Conservation (phyloP, 441 rosid species). For the Adansonia grandidieri region DNA sequence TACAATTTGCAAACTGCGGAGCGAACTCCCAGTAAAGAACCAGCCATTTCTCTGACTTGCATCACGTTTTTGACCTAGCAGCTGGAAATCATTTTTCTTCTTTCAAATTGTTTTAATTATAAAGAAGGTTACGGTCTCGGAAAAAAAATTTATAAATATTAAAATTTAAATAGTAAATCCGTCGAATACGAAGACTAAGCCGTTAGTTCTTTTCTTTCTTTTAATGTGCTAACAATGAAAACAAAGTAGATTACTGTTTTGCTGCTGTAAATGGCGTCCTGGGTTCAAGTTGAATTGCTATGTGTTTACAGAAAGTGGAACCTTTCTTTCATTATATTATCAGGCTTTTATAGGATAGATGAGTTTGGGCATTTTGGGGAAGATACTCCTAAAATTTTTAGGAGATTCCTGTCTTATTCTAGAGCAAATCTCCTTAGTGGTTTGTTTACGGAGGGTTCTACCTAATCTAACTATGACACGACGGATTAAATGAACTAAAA, state of each 20-base stretch:
- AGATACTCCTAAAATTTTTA: neutral
- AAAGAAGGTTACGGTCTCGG: too few relatives aligned
- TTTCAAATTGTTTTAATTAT: too few relatives aligned
- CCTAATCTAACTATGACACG: slow-evolving; percentile 26
- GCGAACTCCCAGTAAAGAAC: too few relatives aligned
- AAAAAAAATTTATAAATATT: too few relatives aligned
- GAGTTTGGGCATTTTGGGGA: neutral
- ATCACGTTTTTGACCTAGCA: too few relatives aligned
- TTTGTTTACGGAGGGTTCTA: slow-evolving; percentile 6
- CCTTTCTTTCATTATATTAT: neutral
- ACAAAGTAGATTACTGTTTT: neutral
- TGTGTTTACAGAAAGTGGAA: neutral
- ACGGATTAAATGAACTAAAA: slow-evolving; percentile 28
- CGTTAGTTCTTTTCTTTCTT: neutral
- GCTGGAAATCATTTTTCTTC: too few relatives aligned
- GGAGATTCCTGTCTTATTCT: neutral
- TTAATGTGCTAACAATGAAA: neutral
- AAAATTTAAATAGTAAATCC: too few relatives aligned
- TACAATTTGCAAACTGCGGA: too few relatives aligned
- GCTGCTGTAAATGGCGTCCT: neutral
- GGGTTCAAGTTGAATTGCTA: neutral
- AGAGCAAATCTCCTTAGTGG: slow-evolving; percentile 7
- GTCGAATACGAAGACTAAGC: too few relatives aligned
- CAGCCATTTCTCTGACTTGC: too few relatives aligned
- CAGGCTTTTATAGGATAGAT: neutral